Evolutionary conservation across 1,284 basidiomycete species (phyloP).

Genomic region (Apiotrichum laibachii): DNA sequence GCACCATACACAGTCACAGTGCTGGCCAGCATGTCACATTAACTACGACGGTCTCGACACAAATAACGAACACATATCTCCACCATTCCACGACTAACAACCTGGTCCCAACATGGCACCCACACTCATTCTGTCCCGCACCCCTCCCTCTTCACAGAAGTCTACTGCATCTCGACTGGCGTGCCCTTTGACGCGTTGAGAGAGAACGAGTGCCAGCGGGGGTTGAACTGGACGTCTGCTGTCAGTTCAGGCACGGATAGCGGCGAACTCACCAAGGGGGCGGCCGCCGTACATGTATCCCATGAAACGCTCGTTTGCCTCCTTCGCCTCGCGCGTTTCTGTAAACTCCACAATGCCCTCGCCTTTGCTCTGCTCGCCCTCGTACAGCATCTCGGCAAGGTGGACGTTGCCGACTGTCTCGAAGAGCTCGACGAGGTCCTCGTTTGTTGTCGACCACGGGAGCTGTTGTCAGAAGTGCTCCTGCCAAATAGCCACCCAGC

Average conservation of each 20-base stretch:
- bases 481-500: not conserved
- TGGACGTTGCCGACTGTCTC: constrained; percentile 95
- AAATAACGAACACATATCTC: no score
- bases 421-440: constrained; percentile 95
- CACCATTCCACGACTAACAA: no score
- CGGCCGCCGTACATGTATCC: constrained; percentile 86
- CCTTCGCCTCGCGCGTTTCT: constrained; percentile 83
- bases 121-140: no score
- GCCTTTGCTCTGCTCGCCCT: constrained; percentile 85
- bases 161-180: constrained; percentile 52
- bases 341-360: constrained; percentile 93
- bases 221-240: constrained; percentile 83
- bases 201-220: constrained; percentile 86
- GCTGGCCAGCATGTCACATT: no score
- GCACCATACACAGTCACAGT: no score
- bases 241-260: not conserved
- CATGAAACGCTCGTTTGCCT: constrained; percentile 90
- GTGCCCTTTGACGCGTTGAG: constrained; percentile 78
- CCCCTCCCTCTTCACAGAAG: not conserved
- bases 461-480: constrained; percentile 57
- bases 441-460: constrained; percentile 98
- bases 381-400: constrained; percentile 88
- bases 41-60: no score
- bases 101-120: no score
- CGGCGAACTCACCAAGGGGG: constrained; percentile 63